These are phyloP conservation scores for Nicotiana sylvestris DNA, from an alignment of 257 asterid genomes.

Conservation along the genomic window DNA sequence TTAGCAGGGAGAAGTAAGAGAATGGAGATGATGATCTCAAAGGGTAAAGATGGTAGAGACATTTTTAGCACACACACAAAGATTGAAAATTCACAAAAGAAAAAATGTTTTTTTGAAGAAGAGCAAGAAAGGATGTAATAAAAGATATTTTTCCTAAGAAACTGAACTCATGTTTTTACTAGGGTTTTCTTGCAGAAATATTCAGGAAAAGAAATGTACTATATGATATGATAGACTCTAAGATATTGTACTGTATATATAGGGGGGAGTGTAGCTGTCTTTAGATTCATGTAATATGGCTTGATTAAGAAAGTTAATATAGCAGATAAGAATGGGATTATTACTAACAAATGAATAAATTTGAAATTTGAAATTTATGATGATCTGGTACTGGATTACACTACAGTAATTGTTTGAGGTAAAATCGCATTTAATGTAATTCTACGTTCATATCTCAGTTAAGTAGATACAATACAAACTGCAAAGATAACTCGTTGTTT, in stretches of 20 bases:
- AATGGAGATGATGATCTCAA: background rate
- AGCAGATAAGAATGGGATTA: background rate
- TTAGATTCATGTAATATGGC: background rate
- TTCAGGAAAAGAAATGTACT: background rate
- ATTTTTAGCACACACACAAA: background rate
- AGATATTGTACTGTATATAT: background rate
- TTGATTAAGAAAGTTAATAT: background rate
- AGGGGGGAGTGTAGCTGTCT: background rate
- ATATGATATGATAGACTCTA: background rate
- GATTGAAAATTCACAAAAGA: background rate
- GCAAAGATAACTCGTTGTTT: background rate
- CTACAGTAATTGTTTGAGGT: background rate
- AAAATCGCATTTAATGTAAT: background rate
- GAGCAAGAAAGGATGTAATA: background rate
- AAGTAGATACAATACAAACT: background rate
- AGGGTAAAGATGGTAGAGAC: background rate
- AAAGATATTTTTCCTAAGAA: background rate
- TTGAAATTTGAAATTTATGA: background rate
- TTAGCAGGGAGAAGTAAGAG: slow-evolving; percentile 11
- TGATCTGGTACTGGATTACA: background rate
- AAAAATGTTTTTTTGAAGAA: background rate
- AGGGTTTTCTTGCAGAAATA: background rate
- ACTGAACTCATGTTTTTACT: background rate
- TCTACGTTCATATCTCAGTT: background rate
- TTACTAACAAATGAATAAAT: background rate